Evolutionary conservation across 2,329 filamentous ascomycete species (phyloP), one percentile per base, ranked within the genome.

Genomic region (Pseudocercospora fijiensis): DNA sequence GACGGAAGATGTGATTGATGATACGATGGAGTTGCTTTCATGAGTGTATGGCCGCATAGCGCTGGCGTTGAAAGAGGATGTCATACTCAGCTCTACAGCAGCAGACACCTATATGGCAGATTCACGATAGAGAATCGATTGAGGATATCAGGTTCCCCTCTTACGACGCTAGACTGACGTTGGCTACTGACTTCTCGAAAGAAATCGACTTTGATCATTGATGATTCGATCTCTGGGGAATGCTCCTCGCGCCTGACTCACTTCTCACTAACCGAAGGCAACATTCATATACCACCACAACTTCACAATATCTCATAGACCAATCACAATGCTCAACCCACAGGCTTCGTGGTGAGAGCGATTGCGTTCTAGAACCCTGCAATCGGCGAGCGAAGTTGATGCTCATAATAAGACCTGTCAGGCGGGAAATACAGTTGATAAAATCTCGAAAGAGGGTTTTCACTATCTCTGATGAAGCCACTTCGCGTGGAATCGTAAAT

Each of bases 1-100:
- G 87, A 89, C 80, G 87, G 87, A 20, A 79, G 86, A 62, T 89
- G 87, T 76, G 86, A 85, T 78, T 87, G 74, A 77, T 22, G 8
- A 11, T 10, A 18, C 7, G 18, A 58, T n/a, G n/a, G n/a, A n/a
- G n/a, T n/a, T n/a, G n/a, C n/a, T n/a, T n/a, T n/a, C n/a, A n/a
- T 47, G 56, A 56, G 30, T 20, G 16, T n/a, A 37, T 41, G 53
- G 20, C 4, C 13, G 53, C 53, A 56, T 56, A 56, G 53, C 53
- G 53, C 53, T 37, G 53, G 53, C 53, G 30, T 41, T 37, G 26
- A 41, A 10, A 13, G 4, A 26, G 18, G 53, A 20, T 20, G 20
- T 30, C 16, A 53, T 56, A 56, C 53, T 41, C 53, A 56, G 53
- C 53, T 56, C 53, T 24, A 55, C 26, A 30, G 26, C 26, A n/a